Base-by-base conservation (phyloP, 306 rosid genomes). In the Glycine tomentella region DNA sequence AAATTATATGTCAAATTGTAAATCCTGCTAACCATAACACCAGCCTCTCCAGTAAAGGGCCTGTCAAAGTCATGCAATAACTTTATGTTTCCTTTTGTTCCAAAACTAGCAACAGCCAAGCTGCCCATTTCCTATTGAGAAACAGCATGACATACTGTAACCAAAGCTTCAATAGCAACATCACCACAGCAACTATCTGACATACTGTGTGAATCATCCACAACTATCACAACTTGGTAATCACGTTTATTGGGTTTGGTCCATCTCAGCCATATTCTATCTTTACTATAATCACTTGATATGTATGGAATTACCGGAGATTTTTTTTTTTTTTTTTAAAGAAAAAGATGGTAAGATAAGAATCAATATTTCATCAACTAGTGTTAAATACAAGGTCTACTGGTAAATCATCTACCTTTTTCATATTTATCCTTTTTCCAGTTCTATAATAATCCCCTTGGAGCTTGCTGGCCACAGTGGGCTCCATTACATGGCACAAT, bases 131-230 rank as follows among this genome's bases (percentile, higher is more conserved):
- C 97, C 34, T 93, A 83, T 73, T 90, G 97, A 56, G 97, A 90
- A 88, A 95, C 80, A 71, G 96, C 98, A 75, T 96, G 99, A 11
- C 97, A 91, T 16, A 95, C 99, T 11, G 96, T 91, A 49, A 95
- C 97, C 87, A 93, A 72, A 75, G 98, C 94, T 87, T 95, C 97
- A 72, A 87, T 74, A 36, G 97, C 98, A 67, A 87, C 91, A 67
- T 84, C 89, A 50, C 98, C 96, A n/a, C 93, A 81, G 55, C 88
- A 11, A 85, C 83, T 89, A 85, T 93, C 97, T 8, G 96, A 91
- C 98, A 95, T 95, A 68, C 99, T 95, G 17, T 74, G 90, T 53
- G 99, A 95, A 89, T 95, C 99, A 88, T 95, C 99, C 82, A 95
- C 80, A 1, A 97, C 98, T 83, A 95, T 91, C 40, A 95, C 94